These are phyloP conservation scores for Naegleria gruberi DNA, from an alignment of 208 protist genomes.

Conservation along the genomic window DNA sequence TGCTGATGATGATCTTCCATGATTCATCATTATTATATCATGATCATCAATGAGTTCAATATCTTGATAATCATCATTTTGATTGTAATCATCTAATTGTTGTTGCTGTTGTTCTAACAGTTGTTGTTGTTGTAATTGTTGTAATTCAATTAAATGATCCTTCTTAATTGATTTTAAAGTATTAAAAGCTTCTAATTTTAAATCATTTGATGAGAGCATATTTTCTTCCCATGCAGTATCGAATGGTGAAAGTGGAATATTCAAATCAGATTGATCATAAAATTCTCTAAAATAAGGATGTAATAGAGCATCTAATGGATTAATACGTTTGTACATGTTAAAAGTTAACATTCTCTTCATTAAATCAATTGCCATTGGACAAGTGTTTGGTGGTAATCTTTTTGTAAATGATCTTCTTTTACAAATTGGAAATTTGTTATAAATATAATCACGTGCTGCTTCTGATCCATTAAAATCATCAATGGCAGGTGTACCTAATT, in stretches of 20 bases:
- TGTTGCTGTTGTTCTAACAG: neutral
- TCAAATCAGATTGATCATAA: neutral
- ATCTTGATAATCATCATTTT: neutral
- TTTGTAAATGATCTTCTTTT: neutral
- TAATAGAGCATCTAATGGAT: neutral
- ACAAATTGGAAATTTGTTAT: neutral
- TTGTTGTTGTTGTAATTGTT: neutral
- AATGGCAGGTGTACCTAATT: neutral
- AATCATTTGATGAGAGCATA: neutral
- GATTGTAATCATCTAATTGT: neutral
- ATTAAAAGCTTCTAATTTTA: neutral
- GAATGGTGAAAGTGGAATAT: neutral
- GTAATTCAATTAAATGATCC: neutral
- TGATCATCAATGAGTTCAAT: too few species aligned
- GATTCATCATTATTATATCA: too few species aligned
- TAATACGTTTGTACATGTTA: neutral
- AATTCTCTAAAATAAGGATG: slow-evolving; percentile 8
- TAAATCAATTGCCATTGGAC: neutral
- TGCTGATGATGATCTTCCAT: too few species aligned
- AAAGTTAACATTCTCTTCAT: neutral
- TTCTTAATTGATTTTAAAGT: neutral
- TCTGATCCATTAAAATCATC: neutral
- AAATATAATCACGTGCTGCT: neutral
- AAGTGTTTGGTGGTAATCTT: neutral
- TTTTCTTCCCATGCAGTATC: neutral